A percentile compares a stretch with the other conserved stretches of the same genome.
phyloP scores from a whole-genome alignment of 306 rosid species.

The Senna tora region DNA sequence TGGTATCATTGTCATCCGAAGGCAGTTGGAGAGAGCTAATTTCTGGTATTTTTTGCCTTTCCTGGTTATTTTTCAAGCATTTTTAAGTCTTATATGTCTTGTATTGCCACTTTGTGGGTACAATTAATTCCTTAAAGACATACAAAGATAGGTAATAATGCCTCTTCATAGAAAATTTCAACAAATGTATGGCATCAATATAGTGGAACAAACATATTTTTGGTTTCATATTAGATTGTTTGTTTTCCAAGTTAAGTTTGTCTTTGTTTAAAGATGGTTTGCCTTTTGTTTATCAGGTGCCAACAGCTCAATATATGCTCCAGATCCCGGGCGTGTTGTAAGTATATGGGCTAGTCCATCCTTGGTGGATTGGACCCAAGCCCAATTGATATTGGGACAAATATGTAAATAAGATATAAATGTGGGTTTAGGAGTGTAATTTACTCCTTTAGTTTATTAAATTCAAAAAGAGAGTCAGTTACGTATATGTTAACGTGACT shows the following conservation, averaged over 20 bases:
- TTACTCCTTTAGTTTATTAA: too few species aligned
- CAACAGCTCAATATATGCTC: conserved; percentile 66
- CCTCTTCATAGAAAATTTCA: neutral
- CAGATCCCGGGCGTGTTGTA: too few species aligned
- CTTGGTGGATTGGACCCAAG: too few species aligned
- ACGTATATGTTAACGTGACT: too few species aligned
- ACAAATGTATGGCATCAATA: conserved; percentile 10
- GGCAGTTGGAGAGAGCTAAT: conserved; percentile 85
- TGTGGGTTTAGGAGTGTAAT: too few species aligned
- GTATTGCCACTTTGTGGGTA: neutral
- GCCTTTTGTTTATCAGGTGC: conserved; percentile 64
- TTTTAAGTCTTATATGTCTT: neutral
- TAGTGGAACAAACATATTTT: conserved; percentile 5
- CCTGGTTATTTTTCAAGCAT: conserved; percentile 23
- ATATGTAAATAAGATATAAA: too few species aligned
- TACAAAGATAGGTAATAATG: too few species aligned
- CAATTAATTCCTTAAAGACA: conserved; percentile 7
- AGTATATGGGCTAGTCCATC: too few species aligned
- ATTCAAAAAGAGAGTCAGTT: too few species aligned
- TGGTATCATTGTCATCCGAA: conserved; percentile 90
- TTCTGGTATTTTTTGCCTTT: conserved; percentile 57
- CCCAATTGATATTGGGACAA: conserved; percentile 89
- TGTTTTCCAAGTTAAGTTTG: conserved; percentile 10
- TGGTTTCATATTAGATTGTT: neutral
- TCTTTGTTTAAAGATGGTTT: conserved; percentile 35